Base-by-base conservation (phyloP, 768 basidiomycete genomes). In the Cystofilobasidium bisporidii region DNA sequence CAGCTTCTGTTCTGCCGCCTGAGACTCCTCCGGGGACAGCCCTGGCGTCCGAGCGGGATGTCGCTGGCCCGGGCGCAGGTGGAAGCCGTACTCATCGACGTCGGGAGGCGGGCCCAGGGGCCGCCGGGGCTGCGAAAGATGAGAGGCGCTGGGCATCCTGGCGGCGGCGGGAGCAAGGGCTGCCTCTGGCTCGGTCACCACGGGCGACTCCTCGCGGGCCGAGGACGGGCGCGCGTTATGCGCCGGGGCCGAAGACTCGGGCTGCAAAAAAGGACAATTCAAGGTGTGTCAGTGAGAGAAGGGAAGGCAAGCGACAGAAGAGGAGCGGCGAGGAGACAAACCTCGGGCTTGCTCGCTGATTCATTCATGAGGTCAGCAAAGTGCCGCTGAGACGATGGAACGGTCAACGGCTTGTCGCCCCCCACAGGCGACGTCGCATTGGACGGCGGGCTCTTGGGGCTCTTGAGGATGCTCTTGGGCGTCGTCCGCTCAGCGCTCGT, bases 1-100 rank as follows among this genome's bases (percentile, higher is more conserved):
- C 80, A 56, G 43, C 50, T 60, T 66, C 47, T 60, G 58, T 36
- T 66, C 64, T 9, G 58, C 24, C 3, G 22, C 20, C 17, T 58
- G 32, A 14, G 22, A 30, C 53, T 64, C 53, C 12, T 56, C 61
- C 0, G 17, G n/a, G 10, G 63, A 28, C 10, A 30, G 53, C 38
- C 6, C 30, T 24, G n/a, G 53, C 26, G 18, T 24, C 3, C 38
- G 26, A 20, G 11, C n/a, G 1, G 36, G 55, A 12, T 55, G 53
- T 41, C 53, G 24, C 38, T 28, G 53, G 4, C 63, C 63, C 2
- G 33, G 53, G 4, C 63, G 36, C 9, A 66, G 65, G 58, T 45
- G 47, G 58, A 66, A 66, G 2, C 65, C 65, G 30, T 33, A 38
- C 24, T 60, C 58, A 38, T 66, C 65, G 33, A 56, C 58, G 38